Evolutionary conservation across 495 filamentous ascomycete species (phyloP).

Genomic region (Aspergillus carlsbadensis): DNA sequence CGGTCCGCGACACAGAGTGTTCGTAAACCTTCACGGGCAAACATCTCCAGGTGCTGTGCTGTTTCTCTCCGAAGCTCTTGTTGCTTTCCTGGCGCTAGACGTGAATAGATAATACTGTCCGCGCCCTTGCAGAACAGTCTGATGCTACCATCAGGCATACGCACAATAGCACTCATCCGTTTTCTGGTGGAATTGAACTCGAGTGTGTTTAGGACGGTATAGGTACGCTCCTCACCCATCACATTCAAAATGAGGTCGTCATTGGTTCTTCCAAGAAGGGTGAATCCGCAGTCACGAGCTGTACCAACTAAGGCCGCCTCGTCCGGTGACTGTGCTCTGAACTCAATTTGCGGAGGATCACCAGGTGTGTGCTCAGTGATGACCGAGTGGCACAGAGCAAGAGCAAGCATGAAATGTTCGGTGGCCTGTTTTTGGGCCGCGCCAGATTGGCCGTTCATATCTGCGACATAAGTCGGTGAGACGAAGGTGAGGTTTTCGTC

Average conservation of each 20-base stretch:
- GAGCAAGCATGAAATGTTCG: constrained; percentile 89
- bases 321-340: constrained; percentile 97
- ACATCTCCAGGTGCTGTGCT: constrained; percentile 93
- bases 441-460: constrained; percentile 76
- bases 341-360: constrained; percentile 85
- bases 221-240: constrained; percentile 80
- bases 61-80: constrained; percentile 77
- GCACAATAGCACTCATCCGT: constrained; percentile 96
- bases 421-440: constrained; percentile 71
- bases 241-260: constrained; percentile 83
- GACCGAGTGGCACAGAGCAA: constrained; percentile 94
- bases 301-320: constrained; percentile 94
- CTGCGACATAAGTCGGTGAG: constrained; percentile 80
- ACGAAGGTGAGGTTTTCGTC: constrained; percentile 91
- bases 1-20: constrained; percentile 94
- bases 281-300: constrained; percentile 93
- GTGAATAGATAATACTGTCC: constrained; percentile 95
- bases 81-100: constrained; percentile 82
- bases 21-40: constrained; percentile 90
- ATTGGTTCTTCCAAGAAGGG: constrained; percentile 76
- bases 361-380: constrained; percentile 88
- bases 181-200: constrained; percentile 98
- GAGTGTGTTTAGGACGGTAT: constrained; percentile 86
- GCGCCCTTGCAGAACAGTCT: constrained; percentile 97
- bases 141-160: constrained; percentile 92